These are phyloP conservation scores for Botrytis deweyae DNA, from an alignment of 2,329 filamentous ascomycete species.

Conservation along the genomic window DNA sequence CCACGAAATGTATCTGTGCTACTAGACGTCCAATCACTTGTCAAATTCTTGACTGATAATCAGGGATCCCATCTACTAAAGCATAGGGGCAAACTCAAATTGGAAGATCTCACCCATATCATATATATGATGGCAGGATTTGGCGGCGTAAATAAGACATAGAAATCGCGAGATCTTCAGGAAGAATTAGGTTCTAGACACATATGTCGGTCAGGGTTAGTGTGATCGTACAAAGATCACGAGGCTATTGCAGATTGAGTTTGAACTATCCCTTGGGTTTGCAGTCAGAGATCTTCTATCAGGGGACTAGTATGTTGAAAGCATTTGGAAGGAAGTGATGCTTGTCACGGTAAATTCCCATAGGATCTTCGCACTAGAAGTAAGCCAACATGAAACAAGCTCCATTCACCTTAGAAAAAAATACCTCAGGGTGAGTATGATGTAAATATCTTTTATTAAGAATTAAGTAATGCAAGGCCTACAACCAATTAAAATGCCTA, in stretches of 20 bases:
- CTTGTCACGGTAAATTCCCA: background rate
- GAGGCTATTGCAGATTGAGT: background rate
- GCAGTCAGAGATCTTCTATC: background rate
- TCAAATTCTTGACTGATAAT: background rate
- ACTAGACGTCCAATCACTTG: background rate
- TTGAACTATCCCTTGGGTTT: background rate
- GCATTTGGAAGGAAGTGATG: background rate
- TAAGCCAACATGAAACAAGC: background rate
- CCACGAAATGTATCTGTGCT: background rate
- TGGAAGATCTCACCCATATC: background rate
- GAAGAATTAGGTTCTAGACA: background rate
- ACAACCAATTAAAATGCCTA: background rate
- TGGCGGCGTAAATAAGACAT: background rate
- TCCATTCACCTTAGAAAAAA: background rate
- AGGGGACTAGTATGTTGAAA: background rate
- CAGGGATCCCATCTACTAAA: background rate
- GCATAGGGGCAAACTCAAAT: background rate
- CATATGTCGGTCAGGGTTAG: background rate
- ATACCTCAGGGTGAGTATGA: background rate
- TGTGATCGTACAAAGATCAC: background rate
- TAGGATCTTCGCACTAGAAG: background rate
- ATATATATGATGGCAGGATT: background rate
- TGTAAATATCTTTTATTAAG: conserved; percentile 12
- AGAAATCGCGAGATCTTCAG: background rate
- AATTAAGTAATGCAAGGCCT: conserved; percentile 5